A percentile compares a stretch with the other conserved stretches of the same genome.
Evolutionary conservation across 257 asterid genomes (phyloP).

Genomic region (Solanum infundibuliforme): DNA sequence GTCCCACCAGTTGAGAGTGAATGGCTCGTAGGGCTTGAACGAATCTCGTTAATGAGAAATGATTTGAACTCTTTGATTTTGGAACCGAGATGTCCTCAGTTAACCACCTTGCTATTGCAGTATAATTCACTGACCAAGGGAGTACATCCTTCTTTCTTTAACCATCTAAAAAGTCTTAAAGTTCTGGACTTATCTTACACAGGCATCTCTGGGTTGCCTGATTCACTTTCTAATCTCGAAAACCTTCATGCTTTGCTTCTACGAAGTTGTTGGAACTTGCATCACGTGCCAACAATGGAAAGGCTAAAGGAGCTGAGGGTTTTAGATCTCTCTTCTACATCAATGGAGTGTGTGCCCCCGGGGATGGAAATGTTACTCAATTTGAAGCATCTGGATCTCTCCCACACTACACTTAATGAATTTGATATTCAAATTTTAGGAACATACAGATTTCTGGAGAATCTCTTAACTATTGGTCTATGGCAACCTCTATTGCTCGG

Average conservation of each 20-base stretch:
- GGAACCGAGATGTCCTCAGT: conserved; percentile 15
- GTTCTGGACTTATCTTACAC: conserved; percentile 24
- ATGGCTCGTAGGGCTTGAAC: conserved; percentile 15
- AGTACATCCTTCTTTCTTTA: conserved; percentile 9
- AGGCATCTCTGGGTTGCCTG: conserved; percentile 10
- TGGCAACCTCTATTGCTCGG: neutral
- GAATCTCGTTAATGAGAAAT: conserved; percentile 27
- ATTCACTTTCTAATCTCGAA: conserved; percentile 12
- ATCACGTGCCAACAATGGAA: conserved; percentile 5
- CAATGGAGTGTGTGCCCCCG: neutral
- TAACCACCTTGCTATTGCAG: conserved; percentile 22
- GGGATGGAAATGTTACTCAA: conserved; percentile 12
- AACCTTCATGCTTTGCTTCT: conserved; percentile 16
- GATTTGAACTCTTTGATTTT: conserved; percentile 9
- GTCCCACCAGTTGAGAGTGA: conserved; percentile 7
- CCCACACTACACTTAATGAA: neutral
- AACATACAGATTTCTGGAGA: conserved; percentile 7
- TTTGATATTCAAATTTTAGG: neutral
- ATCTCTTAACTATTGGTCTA: conserved; percentile 1
- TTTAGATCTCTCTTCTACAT: conserved; percentile 13
- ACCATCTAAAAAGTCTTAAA: conserved; percentile 5
- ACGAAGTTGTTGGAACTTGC: conserved; percentile 26
- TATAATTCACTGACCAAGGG: conserved; percentile 18
- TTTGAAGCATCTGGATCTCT: conserved; percentile 7
- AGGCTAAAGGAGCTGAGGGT: conserved; percentile 13